Evolutionary conservation across 805 yeast genomes (phyloP), one percentile per base, ranked within the genome.

Genomic region (Sugiyamaella qingdaonensis): DNA sequence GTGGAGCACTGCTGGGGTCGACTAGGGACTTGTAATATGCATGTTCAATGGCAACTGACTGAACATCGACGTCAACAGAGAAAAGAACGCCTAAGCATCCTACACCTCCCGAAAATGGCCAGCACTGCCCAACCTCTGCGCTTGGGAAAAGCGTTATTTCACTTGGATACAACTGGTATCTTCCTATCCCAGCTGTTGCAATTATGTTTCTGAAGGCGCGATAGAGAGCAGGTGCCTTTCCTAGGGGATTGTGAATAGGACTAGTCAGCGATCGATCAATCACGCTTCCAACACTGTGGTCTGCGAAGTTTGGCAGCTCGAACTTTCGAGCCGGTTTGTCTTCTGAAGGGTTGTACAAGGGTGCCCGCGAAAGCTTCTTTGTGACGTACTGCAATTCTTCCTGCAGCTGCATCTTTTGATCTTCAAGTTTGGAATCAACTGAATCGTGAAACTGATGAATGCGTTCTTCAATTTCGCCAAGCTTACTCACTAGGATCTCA

Each of bases 101-200:
- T 9, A 47, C 24, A 9, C 51, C 41, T 1, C 72, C 72, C 7
- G 57, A 50, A 48, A 68, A 64, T 18, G 71, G 66, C 72, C 72
- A 68, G 57, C 72, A 68, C 27, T 53, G 53, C 1, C 68, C 70
- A 4, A 55, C 51, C n/a, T 58, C 51, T 8, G 54, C 41, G 9
- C 59, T 61, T 1, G 56, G 44, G 10, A 44, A 35, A 10, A 66
- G 57, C 10, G 63, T 64, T 16, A 52, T 55, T 29, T 47, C 60
- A 3, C 61, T 58, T 4, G 49, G 24, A 43, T 57, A 41, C 1
- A 57, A 43, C 8, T 41, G 43, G 11, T 52, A 41, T 31, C 53
- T 46, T 2, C 59, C 63, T 9, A 59, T 27, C n/a, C 61, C 63
- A 21, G 54, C 49, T 2, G 51, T 13, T 2, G 56, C 49, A 33